Base-by-base conservation (phyloP, 345 rosid genomes). In the Corchorus olitorius region DNA sequence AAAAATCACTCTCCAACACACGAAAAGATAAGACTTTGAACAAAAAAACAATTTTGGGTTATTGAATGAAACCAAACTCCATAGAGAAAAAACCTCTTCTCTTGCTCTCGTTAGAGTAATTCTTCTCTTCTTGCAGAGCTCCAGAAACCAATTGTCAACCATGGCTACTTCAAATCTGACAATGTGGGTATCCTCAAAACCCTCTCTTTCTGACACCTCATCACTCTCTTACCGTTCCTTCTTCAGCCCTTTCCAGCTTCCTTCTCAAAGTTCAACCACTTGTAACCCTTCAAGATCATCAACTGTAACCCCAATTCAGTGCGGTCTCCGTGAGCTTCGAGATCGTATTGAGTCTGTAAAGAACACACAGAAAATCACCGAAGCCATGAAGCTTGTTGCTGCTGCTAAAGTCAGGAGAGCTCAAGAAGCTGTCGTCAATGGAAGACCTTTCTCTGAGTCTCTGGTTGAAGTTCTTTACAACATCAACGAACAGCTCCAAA, bases 341-440 rank as follows among this genome's bases (percentile, higher is more conserved):
- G 86, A 76, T 16, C 94, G 97, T 48, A 92, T 92, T 73, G 91
- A 82, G 46, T 93, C 99, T 0, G 98, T 96, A 53, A 90, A 88
- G 82, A 93, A 92, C 88, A 96, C 99, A 6, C 94, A 95, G 86
- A 95, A 92, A 89, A 92, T 95, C 93, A 95, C 99, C 0, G 97
- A 95, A 82, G 98, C 99, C 19, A 95, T 95, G 99, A 95, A 95
- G 85, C 94, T 95, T 8, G 98, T 95, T 12, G 96, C 99, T 0
- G 98, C 99, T 1, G 99, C 99, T 0, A 95, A 95, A 83, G 99
- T 95, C 79, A 85, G 98, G 78, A 88, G 99, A 82, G 99, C 99
- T 37, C 99, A 95, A 72, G 99, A 95, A 81, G 98, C 98, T 15
- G 97, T 95, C 17, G 97, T 95, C 48, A 95, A 90, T 5, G 94